Evolutionary conservation across 768 basidiomycete genomes (phyloP), one percentile per base, ranked within the genome.

Genomic region (Ramaria sp.): DNA sequence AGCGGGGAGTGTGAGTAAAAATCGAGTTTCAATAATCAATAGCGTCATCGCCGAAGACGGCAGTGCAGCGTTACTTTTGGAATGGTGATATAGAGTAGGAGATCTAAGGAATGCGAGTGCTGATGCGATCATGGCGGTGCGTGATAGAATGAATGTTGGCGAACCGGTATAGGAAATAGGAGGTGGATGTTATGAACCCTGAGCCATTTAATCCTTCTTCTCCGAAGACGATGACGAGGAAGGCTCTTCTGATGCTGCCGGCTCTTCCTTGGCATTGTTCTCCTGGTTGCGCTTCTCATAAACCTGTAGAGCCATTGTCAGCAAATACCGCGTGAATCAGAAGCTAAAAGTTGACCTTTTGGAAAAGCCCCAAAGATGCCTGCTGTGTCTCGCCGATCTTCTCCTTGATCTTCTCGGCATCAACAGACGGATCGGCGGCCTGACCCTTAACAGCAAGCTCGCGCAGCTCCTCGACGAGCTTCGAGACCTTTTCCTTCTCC

Each of bases 301-400:
- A 13, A 91, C 83, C 76, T 76, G 54, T 20, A 45, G 27, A 24
- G 20, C 41, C 20, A 24, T 33, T 19, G 43, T 24, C 7, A 45
- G 24, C 1, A 19, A 17, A 10, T 30, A 42, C 22, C 22, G 24
- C 53, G 51, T 15, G 45, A 10, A 19, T 11, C 3, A 7, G 15
- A 3, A 42, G 31, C 6, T 9, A 53, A 24, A 6, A 33, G 59
- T 62, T 31, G 22, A 79, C 84, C 84, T 93, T 95, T 73, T 95
- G 88, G 94, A 98, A 98, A 59, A 98, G 85, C 59, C 90, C 89
- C 38, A 98, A 82, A 17, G 91, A 94, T 15, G 94, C 95, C 65
- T 88, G 85, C 67, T 98, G 95, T 4, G 92, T 91, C 74, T 92
- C 91, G 69, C 78, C 83, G 66, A 95, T 86, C 81, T 92, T 93